Base-by-base conservation (phyloP, 129 eudicot species). In the Helianthus tuberosus region DNA sequence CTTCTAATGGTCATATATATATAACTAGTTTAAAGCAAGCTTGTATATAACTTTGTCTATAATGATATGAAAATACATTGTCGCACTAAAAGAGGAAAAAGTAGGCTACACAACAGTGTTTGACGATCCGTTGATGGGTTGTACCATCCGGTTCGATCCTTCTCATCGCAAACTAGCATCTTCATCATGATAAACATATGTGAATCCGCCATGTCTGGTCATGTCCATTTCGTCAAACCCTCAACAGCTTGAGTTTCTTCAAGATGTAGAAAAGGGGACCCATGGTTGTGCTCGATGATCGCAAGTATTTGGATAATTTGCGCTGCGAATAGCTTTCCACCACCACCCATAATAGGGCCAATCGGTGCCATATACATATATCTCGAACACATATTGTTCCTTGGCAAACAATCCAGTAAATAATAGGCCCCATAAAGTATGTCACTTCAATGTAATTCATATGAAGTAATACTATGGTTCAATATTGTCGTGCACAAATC, bases 121-220 rank as follows among this genome's bases (percentile, higher is more conserved):
- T 64, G 82, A 64, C 64, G 82, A 57, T 43, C n/a, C 47, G 9
- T 71, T 55, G 49, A 14, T 17, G 20, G 75, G 44, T 71, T 17
- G 66, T 4, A 57, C 74, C 55, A 0, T 80, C 74, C 1, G 91
- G 91, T 54, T 86, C 96, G 1, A 86, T 48, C 75, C 60, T 86
- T 35, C 66, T 75, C 86, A 78, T 50, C 83, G 17, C 67, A 43
- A 25, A 50, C 87, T 89, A 47, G 67, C 84, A 17, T 81, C 84
- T 43, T 83, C 87, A 50, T 90, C 96, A 25, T 85, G 83, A 38
- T 90, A 87, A 9, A 74, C 67, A 62, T 88, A 88, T 1, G 95
- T 91, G 49, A 88, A 78, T 11, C 95, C 95, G 15, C 95, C 95
- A 39, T 88, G 95, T 50, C 86, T 73, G 0, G 95, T 86, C 74